Percentiles rank a stretch among this genome's conserved stretches.
These are phyloP conservation scores for Penicillium sp. DNA, from an alignment of 2,329 filamentous ascomycete genomes.

Conservation along the genomic window DNA sequence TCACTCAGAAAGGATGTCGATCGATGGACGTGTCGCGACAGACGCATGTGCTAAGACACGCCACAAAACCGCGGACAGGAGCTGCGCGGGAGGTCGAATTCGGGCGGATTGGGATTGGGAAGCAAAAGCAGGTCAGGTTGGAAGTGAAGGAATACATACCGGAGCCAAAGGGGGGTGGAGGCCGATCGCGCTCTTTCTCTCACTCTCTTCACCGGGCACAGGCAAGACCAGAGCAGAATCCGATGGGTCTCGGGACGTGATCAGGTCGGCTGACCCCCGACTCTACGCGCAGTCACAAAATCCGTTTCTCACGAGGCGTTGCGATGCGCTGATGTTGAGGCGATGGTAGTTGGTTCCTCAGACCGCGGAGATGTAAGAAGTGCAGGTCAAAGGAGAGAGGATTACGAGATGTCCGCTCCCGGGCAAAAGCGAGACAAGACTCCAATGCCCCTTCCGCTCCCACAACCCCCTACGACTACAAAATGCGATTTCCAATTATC, in stretches of 20 bases:
- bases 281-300: neutral
- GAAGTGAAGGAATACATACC: constrained; percentile 20
- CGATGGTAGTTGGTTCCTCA: constrained; percentile 9
- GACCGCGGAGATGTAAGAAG: constrained; percentile 19
- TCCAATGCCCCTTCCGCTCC: constrained; percentile 8
- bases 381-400: constrained; percentile 18
- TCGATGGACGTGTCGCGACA: constrained; percentile 22
- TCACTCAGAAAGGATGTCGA: constrained; percentile 8
- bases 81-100: constrained; percentile 1
- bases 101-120: constrained; percentile 2
- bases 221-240: constrained; percentile 2
- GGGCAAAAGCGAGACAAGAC: constrained; percentile 12
- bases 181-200: constrained; percentile 12
- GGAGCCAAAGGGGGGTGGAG: constrained; percentile 17
- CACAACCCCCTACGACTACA: too few species aligned
- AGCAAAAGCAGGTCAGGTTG: constrained; percentile 1
- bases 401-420: constrained; percentile 24
- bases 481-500: too few species aligned
- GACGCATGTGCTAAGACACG: constrained; percentile 10
- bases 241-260: neutral
- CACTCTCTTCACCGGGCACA: neutral
- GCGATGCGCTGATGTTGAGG: constrained; percentile 4
- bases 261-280: neutral
- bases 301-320: neutral
- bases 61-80: constrained; percentile 1